These are phyloP conservation scores for Lactifluus pinguis DNA, from an alignment of 768 basidiomycete species.

Conservation along the genomic window DNA sequence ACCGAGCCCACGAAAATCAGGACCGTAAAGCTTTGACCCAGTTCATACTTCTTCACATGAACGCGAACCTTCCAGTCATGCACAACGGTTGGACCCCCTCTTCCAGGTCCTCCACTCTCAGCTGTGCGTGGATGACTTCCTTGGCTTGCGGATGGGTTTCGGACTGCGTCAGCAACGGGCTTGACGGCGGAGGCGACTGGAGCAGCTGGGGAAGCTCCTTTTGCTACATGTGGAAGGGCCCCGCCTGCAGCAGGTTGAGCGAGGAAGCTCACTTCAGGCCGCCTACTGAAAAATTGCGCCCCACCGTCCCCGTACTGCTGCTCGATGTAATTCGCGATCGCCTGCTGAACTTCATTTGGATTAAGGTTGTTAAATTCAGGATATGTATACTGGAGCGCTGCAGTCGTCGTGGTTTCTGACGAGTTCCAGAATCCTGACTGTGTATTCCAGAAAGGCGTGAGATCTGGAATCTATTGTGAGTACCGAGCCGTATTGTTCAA, in stretches of 20 bases:
- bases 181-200: background rate
- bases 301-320: constrained; percentile 26
- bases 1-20: constrained; percentile 38
- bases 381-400: constrained; percentile 36
- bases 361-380: constrained; percentile 39
- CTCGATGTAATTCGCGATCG: constrained; percentile 29
- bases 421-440: constrained; percentile 33
- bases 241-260: background rate
- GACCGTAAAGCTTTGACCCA: constrained; percentile 35
- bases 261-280: background rate
- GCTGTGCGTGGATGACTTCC: background rate
- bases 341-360: constrained; percentile 22
- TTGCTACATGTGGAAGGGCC: background rate
- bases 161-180: background rate
- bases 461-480: constrained; percentile 22
- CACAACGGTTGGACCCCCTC: background rate
- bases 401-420: constrained; percentile 24
- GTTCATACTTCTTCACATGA: constrained; percentile 34
- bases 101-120: background rate
- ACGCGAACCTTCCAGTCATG: constrained; percentile 37
- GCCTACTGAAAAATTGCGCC: too few species aligned
- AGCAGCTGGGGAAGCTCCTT: background rate
- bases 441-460: constrained; percentile 40
- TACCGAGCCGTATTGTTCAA: background rate
- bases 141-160: background rate